phyloP scores from a whole-genome alignment of 2,329 filamentous ascomycete genomes.

The Monosporascus sp. region DNA sequence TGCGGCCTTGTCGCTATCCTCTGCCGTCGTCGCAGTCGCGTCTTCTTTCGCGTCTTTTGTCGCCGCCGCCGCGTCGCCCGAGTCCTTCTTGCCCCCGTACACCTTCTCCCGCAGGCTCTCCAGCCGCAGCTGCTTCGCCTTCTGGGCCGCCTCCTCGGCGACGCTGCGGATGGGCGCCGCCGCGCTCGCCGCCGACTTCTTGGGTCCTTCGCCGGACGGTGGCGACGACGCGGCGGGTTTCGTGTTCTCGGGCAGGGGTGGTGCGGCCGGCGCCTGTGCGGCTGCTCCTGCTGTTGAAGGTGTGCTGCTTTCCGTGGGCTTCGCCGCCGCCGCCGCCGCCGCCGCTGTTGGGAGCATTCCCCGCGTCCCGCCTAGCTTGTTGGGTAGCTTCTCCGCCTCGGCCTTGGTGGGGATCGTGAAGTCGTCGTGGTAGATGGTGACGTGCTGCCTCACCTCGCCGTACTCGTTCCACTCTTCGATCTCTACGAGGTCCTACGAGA shows the following conservation, averaged over 20 bases:
- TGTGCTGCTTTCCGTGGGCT: slow-evolving; percentile 13
- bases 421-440: slow-evolving; percentile 64
- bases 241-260: slow-evolving; percentile 27
- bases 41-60: slow-evolving; percentile 5
- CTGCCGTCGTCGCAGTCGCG: background rate
- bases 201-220: slow-evolving; percentile 1
- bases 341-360: slow-evolving; percentile 15
- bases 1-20: background rate
- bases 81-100: slow-evolving; percentile 38
- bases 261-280: slow-evolving; percentile 16
- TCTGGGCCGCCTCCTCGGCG: slow-evolving; percentile 61
- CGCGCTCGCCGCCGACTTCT: slow-evolving; percentile 18
- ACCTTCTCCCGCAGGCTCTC: slow-evolving; percentile 51
- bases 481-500: slow-evolving; percentile 74
- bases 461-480: slow-evolving; percentile 99
- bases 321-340: slow-evolving; percentile 15
- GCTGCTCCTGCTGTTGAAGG: slow-evolving; percentile 8
- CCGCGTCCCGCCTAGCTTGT: slow-evolving; percentile 15
- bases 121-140: slow-evolving; percentile 56
- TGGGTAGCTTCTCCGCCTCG: slow-evolving; percentile 41
- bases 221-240: slow-evolving; percentile 12
- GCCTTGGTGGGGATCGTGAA: slow-evolving; percentile 52
- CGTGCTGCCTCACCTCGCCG: slow-evolving; percentile 84
- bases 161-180: slow-evolving; percentile 44
- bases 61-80: slow-evolving; percentile 7